These are phyloP conservation scores for Tetraselmis striata DNA, from an alignment of 139 green algal species.

Conservation along the genomic window DNA sequence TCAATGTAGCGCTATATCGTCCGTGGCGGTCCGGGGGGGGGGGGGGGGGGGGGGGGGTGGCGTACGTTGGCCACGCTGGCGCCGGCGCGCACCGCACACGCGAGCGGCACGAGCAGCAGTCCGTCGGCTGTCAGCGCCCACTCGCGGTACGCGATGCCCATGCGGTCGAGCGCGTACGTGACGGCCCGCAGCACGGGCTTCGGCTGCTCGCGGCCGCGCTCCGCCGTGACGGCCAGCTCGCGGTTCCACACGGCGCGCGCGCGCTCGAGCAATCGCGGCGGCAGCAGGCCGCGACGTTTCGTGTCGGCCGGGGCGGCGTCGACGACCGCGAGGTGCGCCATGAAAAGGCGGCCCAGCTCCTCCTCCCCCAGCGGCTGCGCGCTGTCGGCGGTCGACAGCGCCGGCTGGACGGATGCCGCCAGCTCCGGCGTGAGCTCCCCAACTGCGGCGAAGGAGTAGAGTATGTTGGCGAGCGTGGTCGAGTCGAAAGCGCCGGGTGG, in stretches of 20 bases:
- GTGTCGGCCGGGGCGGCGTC: not conserved
- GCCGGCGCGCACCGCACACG: not conserved
- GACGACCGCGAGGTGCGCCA: not conserved
- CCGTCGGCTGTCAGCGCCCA: not conserved
- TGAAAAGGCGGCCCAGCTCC: not conserved
- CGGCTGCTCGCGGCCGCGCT: not conserved
- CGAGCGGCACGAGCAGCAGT: not conserved
- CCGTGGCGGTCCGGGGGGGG: too few relatives aligned
- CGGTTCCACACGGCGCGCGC: not conserved
- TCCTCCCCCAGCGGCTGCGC: not conserved
- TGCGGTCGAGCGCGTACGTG: not conserved
- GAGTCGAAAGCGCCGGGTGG: not conserved
- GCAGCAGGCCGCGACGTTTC: not conserved
- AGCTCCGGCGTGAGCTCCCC: not conserved
- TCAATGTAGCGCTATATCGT: too few relatives aligned
- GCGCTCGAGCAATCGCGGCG: not conserved
- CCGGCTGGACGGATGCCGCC: not conserved
- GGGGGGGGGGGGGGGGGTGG: too few relatives aligned
- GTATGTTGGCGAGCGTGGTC: not conserved
- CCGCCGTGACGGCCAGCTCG: not conserved
- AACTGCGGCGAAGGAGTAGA: not conserved
- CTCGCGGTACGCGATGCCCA: not conserved
- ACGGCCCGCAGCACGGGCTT: not conserved
- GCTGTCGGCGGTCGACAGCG: not conserved
- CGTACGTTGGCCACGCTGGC: not conserved